phyloP scores from a whole-genome alignment of 371 early-diverging fungal genomes.

The Polyrhizophydium stewartii region DNA sequence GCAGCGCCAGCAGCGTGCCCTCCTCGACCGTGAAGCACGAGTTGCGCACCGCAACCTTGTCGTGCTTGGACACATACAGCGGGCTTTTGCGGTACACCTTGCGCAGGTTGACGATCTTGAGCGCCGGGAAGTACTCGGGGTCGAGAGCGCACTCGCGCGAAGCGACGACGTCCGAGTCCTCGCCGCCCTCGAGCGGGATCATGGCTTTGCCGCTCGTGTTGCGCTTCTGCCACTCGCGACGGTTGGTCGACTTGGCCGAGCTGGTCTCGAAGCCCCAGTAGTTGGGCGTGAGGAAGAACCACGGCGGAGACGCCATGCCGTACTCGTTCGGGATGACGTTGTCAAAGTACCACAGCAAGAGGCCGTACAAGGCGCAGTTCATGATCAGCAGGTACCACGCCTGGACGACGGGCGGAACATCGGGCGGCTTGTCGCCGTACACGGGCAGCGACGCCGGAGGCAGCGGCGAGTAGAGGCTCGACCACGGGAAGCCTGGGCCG shows the following conservation, averaged over 20 bases:
- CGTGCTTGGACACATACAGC: conserved; percentile 34
- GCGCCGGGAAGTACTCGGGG: conserved; percentile 17
- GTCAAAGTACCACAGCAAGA: conserved; percentile 61
- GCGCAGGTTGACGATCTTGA: conserved; percentile 58
- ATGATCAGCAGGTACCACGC: conserved; percentile 56
- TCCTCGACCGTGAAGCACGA: conserved; percentile 54
- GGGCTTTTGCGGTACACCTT: conserved; percentile 50
- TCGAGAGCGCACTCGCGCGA: conserved; percentile 37
- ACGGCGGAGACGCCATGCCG: conserved; percentile 45
- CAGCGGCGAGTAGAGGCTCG: conserved; percentile 44
- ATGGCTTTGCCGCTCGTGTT: conserved; percentile 4
- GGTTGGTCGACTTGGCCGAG: background rate
- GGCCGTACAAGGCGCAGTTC: conserved; percentile 47
- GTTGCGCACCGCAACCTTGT: conserved; percentile 64
- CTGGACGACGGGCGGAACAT: conserved; percentile 52
- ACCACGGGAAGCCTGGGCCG: conserved; percentile 59
- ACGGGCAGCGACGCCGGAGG: conserved; percentile 36
- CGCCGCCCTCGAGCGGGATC: conserved; percentile 25
- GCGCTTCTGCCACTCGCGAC: conserved; percentile 24
- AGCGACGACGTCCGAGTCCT: conserved; percentile 48
- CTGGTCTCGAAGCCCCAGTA: conserved; percentile 53
- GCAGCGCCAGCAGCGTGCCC: conserved; percentile 52
- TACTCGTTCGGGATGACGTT: conserved; percentile 67
- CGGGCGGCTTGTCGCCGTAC: conserved; percentile 43
- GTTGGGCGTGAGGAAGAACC: conserved; percentile 57